Conservation (phyloP, 1,284 basidiomycete species). For the Pseudozyma flocculosa region DNA sequence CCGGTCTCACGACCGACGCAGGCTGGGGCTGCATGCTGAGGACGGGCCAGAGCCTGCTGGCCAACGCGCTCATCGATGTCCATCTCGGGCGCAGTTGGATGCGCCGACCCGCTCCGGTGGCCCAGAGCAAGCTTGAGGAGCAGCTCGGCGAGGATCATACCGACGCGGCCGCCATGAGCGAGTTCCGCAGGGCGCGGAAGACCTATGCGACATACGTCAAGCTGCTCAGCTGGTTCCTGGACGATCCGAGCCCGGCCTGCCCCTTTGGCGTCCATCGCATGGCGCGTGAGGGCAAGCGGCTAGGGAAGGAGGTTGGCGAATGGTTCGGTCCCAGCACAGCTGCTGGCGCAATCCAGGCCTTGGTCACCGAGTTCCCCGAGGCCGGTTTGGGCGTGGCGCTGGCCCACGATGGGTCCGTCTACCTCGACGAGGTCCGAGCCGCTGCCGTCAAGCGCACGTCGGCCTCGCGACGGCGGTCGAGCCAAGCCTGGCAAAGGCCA, state of each 20-base stretch:
- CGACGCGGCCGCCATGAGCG: conserved; percentile 2
- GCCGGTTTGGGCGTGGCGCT: conserved; percentile 79
- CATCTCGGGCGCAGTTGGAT: conserved; percentile 67
- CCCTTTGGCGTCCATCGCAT: conserved; percentile 96
- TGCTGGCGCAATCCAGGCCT: conserved; percentile 82
- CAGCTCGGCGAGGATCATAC: conserved; percentile 11
- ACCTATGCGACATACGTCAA: conserved; percentile 69
- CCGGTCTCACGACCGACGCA: conserved; percentile 84
- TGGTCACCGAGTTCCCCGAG: conserved; percentile 71
- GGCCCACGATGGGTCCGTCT: conserved; percentile 75
- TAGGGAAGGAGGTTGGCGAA: conserved; percentile 91
- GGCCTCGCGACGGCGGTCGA: background rate
- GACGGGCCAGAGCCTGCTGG: conserved; percentile 88
- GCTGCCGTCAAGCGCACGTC: conserved; percentile 65
- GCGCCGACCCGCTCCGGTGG: conserved; percentile 14
- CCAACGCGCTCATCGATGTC: conserved; percentile 78
- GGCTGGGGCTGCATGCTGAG: conserved; percentile 99
- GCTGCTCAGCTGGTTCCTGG: conserved; percentile 90
- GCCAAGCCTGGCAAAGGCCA: conserved; percentile 72
- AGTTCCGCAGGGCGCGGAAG: conserved; percentile 5
- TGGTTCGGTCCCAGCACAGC: conserved; percentile 99
- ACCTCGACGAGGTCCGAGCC: conserved; percentile 79
- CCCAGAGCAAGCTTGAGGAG: conserved; percentile 12
- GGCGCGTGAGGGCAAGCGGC: conserved; percentile 88
- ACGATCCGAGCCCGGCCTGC: conserved; percentile 80